Conservation (phyloP, 139 green algal genomes). For the Bryopsis sp. region DNA sequence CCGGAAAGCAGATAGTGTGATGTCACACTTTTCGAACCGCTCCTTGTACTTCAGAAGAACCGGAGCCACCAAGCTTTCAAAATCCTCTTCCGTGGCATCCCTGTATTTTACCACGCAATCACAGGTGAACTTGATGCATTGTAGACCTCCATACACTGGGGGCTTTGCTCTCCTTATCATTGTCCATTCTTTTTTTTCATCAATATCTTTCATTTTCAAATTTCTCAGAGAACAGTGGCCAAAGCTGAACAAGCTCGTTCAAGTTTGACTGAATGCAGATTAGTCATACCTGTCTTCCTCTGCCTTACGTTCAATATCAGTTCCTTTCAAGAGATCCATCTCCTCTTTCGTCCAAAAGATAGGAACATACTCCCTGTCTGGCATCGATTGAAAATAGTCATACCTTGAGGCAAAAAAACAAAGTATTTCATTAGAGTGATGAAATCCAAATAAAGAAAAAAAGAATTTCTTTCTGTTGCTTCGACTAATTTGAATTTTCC, state of each 20-base stretch:
- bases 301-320: slow-evolving; percentile 29
- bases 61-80: slow-evolving; percentile 33
- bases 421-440: background rate
- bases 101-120: no score
- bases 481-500: no score
- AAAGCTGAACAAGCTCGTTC: background rate
- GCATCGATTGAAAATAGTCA: slow-evolving; percentile 52
- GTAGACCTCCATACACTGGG: background rate
- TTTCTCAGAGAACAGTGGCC: no score
- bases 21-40: slow-evolving; percentile 6
- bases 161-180: no score
- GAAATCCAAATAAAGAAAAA: no score
- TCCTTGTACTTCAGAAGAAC: slow-evolving; percentile 32
- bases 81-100: slow-evolving; percentile 40
- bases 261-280: background rate
- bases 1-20: slow-evolving; percentile 36
- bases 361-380: slow-evolving; percentile 47
- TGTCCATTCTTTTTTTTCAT: no score
- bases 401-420: slow-evolving; percentile 27
- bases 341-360: slow-evolving; percentile 57
- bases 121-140: no score
- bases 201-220: no score
- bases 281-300: slow-evolving; percentile 35
- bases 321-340: slow-evolving; percentile 44
- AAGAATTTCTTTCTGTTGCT: no score